phyloP scores from a whole-genome alignment of 1,284 basidiomycete species.

The Tremellales sp. region DNA sequence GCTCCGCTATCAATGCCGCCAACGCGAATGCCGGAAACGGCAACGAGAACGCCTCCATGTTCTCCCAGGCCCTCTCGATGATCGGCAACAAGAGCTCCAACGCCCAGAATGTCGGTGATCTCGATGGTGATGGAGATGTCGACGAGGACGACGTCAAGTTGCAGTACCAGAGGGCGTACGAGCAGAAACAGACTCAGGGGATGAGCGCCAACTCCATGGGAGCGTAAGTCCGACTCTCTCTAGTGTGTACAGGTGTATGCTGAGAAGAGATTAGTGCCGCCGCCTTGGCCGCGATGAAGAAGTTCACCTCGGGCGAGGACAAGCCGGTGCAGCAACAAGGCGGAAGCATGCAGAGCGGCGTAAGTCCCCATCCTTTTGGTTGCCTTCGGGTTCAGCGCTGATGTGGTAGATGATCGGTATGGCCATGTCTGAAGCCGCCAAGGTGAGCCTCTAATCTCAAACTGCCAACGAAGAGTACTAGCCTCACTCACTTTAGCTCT shows the following conservation, averaged over 20 bases:
- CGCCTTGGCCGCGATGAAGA: conserved; percentile 59
- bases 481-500: conserved; percentile 53
- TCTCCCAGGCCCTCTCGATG: conserved; percentile 26
- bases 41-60: conserved; percentile 32
- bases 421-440: conserved; percentile 67
- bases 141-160: conserved; percentile 61
- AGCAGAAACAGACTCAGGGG: conserved; percentile 53
- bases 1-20: conserved; percentile 35
- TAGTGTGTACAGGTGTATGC: not conserved
- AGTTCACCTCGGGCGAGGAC: conserved; percentile 56
- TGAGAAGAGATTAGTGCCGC: conserved; percentile 64
- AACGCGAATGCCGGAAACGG: conserved; percentile 40
- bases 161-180: conserved; percentile 54
- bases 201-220: conserved; percentile 62
- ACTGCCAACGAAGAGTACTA: no score
- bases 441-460: conserved; percentile 34
- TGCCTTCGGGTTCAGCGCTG: not conserved
- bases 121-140: conserved; percentile 41
- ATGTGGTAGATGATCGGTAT: conserved; percentile 65
- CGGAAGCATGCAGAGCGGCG: conserved; percentile 45
- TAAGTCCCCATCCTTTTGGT: conserved; percentile 12
- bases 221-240: conserved; percentile 15
- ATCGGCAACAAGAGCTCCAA: conserved; percentile 30
- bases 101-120: conserved; percentile 1
- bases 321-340: conserved; percentile 37